Evolutionary conservation across 177 flowering plant species (phyloP), one percentile per base, ranked within the genome.

Genomic region (Tripterygium wilfordii): DNA sequence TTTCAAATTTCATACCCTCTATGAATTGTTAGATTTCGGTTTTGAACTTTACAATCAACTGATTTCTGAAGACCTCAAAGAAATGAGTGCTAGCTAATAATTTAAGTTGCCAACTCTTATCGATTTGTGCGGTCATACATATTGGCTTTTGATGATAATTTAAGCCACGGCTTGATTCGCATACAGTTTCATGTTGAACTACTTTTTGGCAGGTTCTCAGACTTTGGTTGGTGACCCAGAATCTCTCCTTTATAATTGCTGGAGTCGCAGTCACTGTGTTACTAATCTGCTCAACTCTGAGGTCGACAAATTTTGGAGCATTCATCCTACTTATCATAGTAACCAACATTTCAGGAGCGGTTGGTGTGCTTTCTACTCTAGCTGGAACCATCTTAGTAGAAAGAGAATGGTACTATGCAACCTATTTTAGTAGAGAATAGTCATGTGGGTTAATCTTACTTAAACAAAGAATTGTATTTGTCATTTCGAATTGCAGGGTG

Each of bases 311-410:
- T 48, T 64, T 65, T 21, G 13, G 48, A 12, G 56, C 64, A 10
- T 91, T 85, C 63, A 46, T 72, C 24, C 52, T 58, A 5, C 80
- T 91, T 29, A 63, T 88, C 10, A 16, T 63, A 24, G 30, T 81
- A 41, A 79, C 82, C 19, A 83, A 88, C 60, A n/a, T 91, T 28
- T 72, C 86, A 13, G 98, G 95, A 67, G 95, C 95, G 25, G 48
- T 85, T 63, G 91, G 71, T 31, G 83, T 75, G 32, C 91, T 91
- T 48, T 79, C 98, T 30, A 75, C 83, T 56, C 88, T 91, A 51
- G 89, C 88, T 4, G 96, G 98, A 15, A 79, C 92, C 42, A 87
- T 91, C 53, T 63, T 91, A 64, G 64, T 91, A 17, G 96, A 91
- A 71, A 76, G 95, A 74, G 98, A 91, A 69, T 91, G 98, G 98